Evolutionary conservation across 2,329 filamentous ascomycete genomes (phyloP), one percentile per base, ranked within the genome.

Genomic region (Sclerotinia spermophila): DNA sequence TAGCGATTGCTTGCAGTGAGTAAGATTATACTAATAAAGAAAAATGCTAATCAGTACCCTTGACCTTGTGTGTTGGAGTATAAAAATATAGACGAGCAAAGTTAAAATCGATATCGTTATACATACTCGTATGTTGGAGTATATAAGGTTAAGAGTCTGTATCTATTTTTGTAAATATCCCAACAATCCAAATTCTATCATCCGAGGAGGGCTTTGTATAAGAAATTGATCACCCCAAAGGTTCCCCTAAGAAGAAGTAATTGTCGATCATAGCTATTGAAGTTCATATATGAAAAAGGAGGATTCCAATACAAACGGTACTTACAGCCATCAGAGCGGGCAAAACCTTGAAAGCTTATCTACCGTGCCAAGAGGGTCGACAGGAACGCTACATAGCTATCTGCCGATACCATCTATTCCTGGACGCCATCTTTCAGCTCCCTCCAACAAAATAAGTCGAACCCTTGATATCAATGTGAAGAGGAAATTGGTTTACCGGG

Each of bases 311-410:
- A 21, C 53, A 33, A 35, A 62, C 59, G 40, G 10, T 33, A 15
- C 19, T 30, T 38, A 17, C 21, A 35, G 13, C 21, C 21, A 27
- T 61, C n/a, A 61, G 5, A 17, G 27, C 40, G 48, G 24, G n/a
- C 48, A 61, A 61, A 61, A 61, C 40, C 24, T 11, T 51, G 30
- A n/a, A 51, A 65, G 61, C 61, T 65, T 65, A 65, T 65, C 61
- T 45, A 62, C 42, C 27, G 15, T 40, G 61, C 61, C 61, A 65
- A 51, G 44, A 35, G 21, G 44, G 44, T 65, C 61, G 61, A 65
- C 33, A 65, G 33, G 44, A 65, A 65, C 61, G 19, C 5, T 62
- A 38, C 27, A 62, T 62, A 62, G 45, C 30, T 38, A 38, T 27
- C 61, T 27, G 24, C 44, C 15, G 3, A 38, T 40, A 13, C 38